Evolutionary conservation across 192 early-diverging fungal species (phyloP), one percentile per base, ranked within the genome.

Genomic region (Mortierella claussenii): DNA sequence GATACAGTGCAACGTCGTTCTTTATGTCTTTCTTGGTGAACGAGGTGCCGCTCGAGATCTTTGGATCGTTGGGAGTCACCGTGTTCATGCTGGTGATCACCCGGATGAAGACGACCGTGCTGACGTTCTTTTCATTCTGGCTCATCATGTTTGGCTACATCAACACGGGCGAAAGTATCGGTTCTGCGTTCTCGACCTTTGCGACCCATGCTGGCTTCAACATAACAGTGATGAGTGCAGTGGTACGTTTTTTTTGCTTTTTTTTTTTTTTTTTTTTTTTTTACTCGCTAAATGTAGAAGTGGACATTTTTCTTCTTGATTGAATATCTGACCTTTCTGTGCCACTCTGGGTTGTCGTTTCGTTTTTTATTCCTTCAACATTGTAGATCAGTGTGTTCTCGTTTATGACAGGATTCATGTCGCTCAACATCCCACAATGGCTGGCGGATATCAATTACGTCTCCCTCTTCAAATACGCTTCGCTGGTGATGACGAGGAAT

Each of bases 351-450:
- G n/a, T n/a, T n/a, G n/a, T n/a, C n/a, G n/a, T n/a, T n/a, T n/a
- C n/a, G n/a, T n/a, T n/a, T n/a, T n/a, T n/a, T 21, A 3, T 37
- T 37, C 42, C 2, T 7, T 24, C 9, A 32, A 55, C 28, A 76
- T 10, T 40, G 37, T 40, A 40, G 73, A 76, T 76, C 57, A 76
- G 73, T 44, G 58, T 76, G 17, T 76, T 76, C 32, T 76, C 73
- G 2, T 67, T 76, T 42, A 76, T 76, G 73, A 76, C 73, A 2
- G 73, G 73, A 37, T 76, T 68, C 83, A 80, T 50, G 60, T 84
- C 46, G 24, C 43, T 60, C 9, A 67, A 63, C 10, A 75, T 80
- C 17, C 70, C 70, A 1, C 10, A 53, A 33, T 80, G 64, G 62
- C 26, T 80, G 34, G 31, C 30, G 8, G 58, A 52, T 23, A 66